Evolutionary conservation across 176 grass and related monocot genomes (phyloP).

Genomic region (Paspalum vaginatum): DNA sequence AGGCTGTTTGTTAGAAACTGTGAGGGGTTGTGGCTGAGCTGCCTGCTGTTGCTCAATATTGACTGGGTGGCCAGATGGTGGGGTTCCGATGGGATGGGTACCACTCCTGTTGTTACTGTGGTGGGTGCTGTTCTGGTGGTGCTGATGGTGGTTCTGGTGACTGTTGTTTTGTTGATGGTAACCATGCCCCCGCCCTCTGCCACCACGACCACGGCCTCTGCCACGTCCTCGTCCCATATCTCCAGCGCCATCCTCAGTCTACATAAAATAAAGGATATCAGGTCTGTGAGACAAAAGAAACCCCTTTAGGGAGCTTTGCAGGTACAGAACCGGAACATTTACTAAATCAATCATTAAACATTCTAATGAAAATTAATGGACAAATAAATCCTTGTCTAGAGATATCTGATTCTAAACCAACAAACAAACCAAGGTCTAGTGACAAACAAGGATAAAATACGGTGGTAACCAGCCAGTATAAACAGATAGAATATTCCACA

Average conservation of each 20-base stretch:
- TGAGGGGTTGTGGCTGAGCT: slow-evolving; percentile 41
- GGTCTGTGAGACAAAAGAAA: slow-evolving; percentile 5
- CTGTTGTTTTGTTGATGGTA: slow-evolving; percentile 64
- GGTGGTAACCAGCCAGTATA: neutral
- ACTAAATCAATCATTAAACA: neutral
- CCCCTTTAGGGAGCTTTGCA: neutral
- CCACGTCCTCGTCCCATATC: slow-evolving; percentile 54
- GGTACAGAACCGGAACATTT: neutral
- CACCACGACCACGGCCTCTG: slow-evolving; percentile 55
- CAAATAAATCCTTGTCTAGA: neutral
- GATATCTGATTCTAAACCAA: slow-evolving; percentile 17
- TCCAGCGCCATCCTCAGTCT: slow-evolving; percentile 61
- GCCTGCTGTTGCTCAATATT: slow-evolving; percentile 40
- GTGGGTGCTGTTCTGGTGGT: slow-evolving; percentile 45
- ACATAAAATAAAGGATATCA: slow-evolving; percentile 40
- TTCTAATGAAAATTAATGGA: slow-evolving; percentile 19
- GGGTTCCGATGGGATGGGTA: slow-evolving; percentile 55
- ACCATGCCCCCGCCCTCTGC: slow-evolving; percentile 61
- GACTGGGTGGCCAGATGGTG: slow-evolving; percentile 46
- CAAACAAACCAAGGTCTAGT: neutral
- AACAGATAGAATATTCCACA: neutral
- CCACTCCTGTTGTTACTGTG: slow-evolving; percentile 50
- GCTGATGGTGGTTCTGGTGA: slow-evolving; percentile 46
- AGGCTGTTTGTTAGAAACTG: slow-evolving; percentile 62
- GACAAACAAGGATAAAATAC: neutral